Conservation (phyloP, 169 alveolate genomes). For the Sarcocystis neurona region DNA sequence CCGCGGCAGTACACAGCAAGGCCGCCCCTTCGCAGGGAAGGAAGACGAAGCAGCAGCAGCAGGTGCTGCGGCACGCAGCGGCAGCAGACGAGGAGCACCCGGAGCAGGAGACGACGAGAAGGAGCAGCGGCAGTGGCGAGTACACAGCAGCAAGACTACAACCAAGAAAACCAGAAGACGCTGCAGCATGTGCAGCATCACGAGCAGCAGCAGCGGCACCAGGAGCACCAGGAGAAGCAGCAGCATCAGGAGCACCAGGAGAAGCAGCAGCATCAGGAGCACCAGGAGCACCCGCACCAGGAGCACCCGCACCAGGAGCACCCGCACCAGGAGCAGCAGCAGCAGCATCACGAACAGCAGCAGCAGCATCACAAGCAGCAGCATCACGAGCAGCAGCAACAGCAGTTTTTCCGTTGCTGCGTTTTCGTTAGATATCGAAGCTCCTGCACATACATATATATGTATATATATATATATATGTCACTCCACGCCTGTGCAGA, state of each 20-base stretch:
- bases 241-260: background rate
- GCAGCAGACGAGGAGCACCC: background rate
- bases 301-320: background rate
- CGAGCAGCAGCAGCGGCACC: background rate
- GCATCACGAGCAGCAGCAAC: background rate
- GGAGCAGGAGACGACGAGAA: background rate
- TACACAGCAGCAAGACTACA: background rate
- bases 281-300: constrained; percentile 1
- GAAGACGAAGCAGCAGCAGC: background rate
- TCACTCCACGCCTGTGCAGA: too few species aligned
- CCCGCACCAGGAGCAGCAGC: background rate
- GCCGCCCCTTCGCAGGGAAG: background rate
- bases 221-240: background rate
- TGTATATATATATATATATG: too few species aligned
- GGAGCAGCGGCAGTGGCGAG: background rate
- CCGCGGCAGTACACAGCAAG: background rate
- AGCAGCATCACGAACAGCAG: constrained; percentile 18
- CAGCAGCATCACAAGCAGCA: background rate
- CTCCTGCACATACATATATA: too few species aligned
- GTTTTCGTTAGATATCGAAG: too few species aligned
- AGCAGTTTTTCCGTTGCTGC: background rate
- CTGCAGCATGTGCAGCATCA: constrained; percentile 8
- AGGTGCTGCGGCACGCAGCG: background rate
- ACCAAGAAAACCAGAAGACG: background rate
- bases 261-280: background rate